Percentiles rank a stretch among this genome's conserved stretches.
Evolutionary conservation across 257 asterid species (phyloP).

Genomic region (Scutellaria barbata): DNA sequence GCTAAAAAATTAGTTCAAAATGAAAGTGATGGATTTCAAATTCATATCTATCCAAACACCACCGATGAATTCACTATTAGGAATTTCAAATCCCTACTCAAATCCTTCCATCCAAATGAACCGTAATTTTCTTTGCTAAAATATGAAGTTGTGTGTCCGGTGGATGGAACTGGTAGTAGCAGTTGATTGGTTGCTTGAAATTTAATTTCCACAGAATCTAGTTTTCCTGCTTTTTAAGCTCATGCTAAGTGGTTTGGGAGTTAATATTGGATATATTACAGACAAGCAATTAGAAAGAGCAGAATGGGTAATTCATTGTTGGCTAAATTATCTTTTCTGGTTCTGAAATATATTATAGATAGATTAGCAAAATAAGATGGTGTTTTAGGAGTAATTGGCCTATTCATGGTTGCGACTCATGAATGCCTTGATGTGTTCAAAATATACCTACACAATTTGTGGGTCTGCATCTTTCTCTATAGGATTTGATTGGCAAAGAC

Average conservation of each 20-base stretch:
- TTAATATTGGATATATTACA: neutral
- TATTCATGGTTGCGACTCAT: neutral
- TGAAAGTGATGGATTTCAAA: too few relatives aligned
- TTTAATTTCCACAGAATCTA: neutral
- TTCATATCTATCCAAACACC: too few relatives aligned
- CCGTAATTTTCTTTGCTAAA: neutral
- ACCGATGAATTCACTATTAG: too few relatives aligned
- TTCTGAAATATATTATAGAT: neutral
- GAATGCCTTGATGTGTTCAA: neutral
- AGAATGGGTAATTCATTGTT: neutral
- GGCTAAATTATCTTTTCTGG: neutral
- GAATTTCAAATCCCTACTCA: too few relatives aligned
- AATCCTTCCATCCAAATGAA: too few relatives aligned
- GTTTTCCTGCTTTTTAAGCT: neutral
- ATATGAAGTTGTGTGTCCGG: neutral
- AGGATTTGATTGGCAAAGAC: neutral
- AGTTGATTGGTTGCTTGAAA: neutral
- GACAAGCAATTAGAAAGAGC: neutral
- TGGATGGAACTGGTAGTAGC: slow-evolving; percentile 5
- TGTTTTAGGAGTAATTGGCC: slow-evolving; percentile 17
- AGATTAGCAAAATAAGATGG: neutral
- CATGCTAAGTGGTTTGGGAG: neutral
- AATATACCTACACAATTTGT: neutral
- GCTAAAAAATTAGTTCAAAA: too few relatives aligned
- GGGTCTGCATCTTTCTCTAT: neutral